phyloP scores from a whole-genome alignment of 2,329 filamentous ascomycete genomes.

The Cryphonectria japonica region DNA sequence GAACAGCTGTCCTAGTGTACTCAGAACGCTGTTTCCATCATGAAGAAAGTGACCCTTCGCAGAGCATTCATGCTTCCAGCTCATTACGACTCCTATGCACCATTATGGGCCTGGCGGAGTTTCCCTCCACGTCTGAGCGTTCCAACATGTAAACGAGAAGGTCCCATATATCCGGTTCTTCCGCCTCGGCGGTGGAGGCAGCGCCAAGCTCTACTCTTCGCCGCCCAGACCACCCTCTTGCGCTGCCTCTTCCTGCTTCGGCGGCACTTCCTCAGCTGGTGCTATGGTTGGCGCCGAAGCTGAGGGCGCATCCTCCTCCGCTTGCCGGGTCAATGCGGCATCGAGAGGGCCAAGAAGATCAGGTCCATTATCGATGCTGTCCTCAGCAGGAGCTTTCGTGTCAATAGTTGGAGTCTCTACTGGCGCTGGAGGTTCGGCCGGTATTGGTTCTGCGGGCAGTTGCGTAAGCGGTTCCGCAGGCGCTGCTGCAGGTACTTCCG shows the following conservation, averaged over 20 bases:
- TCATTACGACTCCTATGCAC: neutral
- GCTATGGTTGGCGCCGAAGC: conserved; percentile 4
- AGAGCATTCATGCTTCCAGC: neutral
- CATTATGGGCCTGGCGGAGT: neutral
- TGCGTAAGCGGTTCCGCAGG: neutral
- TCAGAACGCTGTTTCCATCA: neutral
- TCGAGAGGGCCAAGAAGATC: conserved; percentile 26
- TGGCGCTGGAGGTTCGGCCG: conserved; percentile 1
- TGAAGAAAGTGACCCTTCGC: neutral
- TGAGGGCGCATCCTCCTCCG: conserved; percentile 25
- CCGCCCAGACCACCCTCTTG: neutral
- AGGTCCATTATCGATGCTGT: conserved; percentile 22
- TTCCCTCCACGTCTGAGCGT: neutral
- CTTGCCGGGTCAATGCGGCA: conserved; percentile 24
- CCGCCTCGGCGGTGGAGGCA: neutral
- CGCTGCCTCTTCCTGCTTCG: neutral
- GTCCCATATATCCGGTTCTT: neutral
- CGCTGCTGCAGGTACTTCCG: too few relatives aligned
- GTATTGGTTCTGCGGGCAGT: neutral
- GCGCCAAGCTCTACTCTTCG: neutral
- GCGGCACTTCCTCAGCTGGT: neutral
- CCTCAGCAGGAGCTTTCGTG: conserved; percentile 16
- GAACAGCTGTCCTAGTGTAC: neutral
- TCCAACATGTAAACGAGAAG: neutral
- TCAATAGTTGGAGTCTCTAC: conserved; percentile 3